These are phyloP conservation scores for Sugiyamaella smithiae DNA, from an alignment of 805 yeast genomes.

Conservation along the genomic window DNA sequence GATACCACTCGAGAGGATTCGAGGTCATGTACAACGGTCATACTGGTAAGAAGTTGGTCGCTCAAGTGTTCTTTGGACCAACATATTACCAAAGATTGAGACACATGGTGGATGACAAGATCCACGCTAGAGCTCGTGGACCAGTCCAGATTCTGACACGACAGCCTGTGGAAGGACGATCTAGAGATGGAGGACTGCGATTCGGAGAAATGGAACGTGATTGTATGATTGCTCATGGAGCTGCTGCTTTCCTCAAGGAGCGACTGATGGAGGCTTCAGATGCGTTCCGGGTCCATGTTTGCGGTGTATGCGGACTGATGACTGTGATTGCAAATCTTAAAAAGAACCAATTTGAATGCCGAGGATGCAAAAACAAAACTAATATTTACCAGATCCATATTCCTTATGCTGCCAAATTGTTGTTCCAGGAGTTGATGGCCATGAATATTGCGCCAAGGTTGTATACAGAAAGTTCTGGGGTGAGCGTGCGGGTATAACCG, in stretches of 20 bases:
- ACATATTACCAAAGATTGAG: constrained; percentile 97
- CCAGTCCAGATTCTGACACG: constrained; percentile 97
- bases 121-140: constrained; percentile 98
- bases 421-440: constrained; percentile 99
- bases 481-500: constrained; percentile 26
- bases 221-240: constrained; percentile 99
- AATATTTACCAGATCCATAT: constrained; percentile 96
- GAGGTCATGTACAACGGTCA: constrained; percentile 99
- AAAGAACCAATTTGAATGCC: constrained; percentile 97
- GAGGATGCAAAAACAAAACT: constrained; percentile 97
- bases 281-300: constrained; percentile 96
- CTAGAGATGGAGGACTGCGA: constrained; percentile 98
- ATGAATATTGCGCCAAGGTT: constrained; percentile 98
- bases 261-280: constrained; percentile 98
- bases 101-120: constrained; percentile 99
- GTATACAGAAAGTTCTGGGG: constrained; percentile 86
- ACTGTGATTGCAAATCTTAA: constrained; percentile 94
- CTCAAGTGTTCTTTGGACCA: constrained; percentile 99
- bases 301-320: constrained; percentile 99
- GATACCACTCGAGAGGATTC: constrained; percentile 97
- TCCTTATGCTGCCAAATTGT: constrained; percentile 96
- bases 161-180: constrained; percentile 99
- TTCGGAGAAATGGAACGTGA: constrained; percentile 99
- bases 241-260: constrained; percentile 96
- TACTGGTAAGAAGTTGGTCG: constrained; percentile 96